These are phyloP conservation scores for Alternaria incomplexa DNA, from an alignment of 2,329 filamentous ascomycete genomes.

Conservation along the genomic window DNA sequence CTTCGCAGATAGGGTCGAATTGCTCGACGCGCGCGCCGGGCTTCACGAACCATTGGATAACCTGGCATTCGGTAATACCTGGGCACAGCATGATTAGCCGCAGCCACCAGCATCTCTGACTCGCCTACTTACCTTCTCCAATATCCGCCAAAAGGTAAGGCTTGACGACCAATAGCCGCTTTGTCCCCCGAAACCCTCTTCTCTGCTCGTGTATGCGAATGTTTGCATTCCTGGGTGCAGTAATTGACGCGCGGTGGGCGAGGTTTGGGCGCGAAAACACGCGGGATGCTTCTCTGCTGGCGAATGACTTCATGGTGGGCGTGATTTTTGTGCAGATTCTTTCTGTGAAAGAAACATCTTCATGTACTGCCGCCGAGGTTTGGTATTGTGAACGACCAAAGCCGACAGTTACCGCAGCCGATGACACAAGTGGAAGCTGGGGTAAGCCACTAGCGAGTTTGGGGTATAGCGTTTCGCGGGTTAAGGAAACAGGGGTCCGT, in stretches of 20 bases:
- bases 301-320: slow-evolving; percentile 39
- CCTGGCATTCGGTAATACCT: slow-evolving; percentile 98
- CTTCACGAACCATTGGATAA: slow-evolving; percentile 99
- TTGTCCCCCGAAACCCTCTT: slow-evolving; percentile 49
- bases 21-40: slow-evolving; percentile 95
- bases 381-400: slow-evolving; percentile 21
- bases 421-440: slow-evolving; percentile 26
- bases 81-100: slow-evolving; percentile 13
- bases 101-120: neutral
- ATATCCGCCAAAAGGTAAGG: slow-evolving; percentile 85
- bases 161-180: slow-evolving; percentile 63
- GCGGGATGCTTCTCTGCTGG: slow-evolving; percentile 39
- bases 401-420: slow-evolving; percentile 22
- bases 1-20: slow-evolving; percentile 97
- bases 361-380: slow-evolving; percentile 27
- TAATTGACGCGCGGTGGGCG: slow-evolving; percentile 30
- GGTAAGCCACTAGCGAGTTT: slow-evolving; percentile 15
- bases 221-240: slow-evolving; percentile 25
- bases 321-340: slow-evolving; percentile 10
- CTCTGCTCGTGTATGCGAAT: slow-evolving; percentile 31
- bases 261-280: slow-evolving; percentile 32
- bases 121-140: slow-evolving; percentile 70
- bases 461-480: slow-evolving; percentile 20
- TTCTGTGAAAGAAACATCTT: slow-evolving; percentile 30
- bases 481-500: slow-evolving; percentile 17